Evolutionary conservation across 768 basidiomycete species (phyloP), one percentile per base, ranked within the genome.

Genomic region (Tricholoma sp.): DNA sequence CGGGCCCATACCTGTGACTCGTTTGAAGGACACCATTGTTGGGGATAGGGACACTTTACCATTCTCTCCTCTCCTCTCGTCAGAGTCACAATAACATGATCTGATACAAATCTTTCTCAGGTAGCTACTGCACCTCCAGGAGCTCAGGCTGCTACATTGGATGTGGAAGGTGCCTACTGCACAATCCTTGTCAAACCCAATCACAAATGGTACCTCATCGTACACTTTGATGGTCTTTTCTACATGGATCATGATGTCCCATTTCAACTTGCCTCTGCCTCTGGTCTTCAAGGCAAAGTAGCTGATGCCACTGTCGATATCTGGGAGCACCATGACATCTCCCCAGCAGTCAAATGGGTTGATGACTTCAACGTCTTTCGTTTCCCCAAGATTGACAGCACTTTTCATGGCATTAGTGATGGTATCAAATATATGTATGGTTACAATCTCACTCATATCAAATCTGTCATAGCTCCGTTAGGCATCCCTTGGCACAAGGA

Each of bases 101-200:
- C 48, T 49, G 48, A 49, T 28, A 28, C 33, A 39, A 39, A 39
- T 39, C 37, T 39, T n/a, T 11, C 49, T 50, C 12, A 68, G 66
- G 56, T 68, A 52, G 53, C 66, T 9, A 12, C 4, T 0, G 65
- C 69, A 0, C 74, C 75, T 1, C 52, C 52, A 0, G 72, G 73
- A 1, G 56, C 70, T 0, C 60, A 69, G 42, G 74, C 65, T 0
- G 61, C 66, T 6, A 61, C 65, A 0, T 66, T 70, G 28, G 71
- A 74, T 48, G 59, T 73, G 13, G 61, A 62, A 18, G 48, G 61
- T 4, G 65, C 68, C n/a, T 65, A 70, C 50, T 61, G 70, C 24
- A 64, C 61, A 6, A 59, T 61, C 7, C 73, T 70, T 3, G 52
- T 69, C 6, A 37, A 37, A 12, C 69, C 72, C 0, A 55, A 57